Percentiles rank a stretch among this genome's conserved stretches.
These are phyloP conservation scores for Boletus sp. DNA, from an alignment of 1,284 basidiomycete species.

Conservation along the genomic window DNA sequence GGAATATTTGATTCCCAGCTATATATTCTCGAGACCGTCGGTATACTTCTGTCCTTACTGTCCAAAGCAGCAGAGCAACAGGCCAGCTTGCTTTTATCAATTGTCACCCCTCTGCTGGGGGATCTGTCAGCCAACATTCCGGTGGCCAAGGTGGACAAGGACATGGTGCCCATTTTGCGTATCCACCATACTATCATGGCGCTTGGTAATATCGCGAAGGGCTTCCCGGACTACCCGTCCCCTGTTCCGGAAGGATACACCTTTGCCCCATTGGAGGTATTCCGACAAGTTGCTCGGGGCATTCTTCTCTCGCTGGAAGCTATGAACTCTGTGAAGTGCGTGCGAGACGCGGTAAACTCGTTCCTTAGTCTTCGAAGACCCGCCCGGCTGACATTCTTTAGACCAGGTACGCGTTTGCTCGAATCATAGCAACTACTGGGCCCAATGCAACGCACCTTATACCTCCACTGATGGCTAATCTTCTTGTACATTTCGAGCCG, in stretches of 20 bases:
- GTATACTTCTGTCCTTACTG: slow-evolving; percentile 78
- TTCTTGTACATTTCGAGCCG: slow-evolving; percentile 89
- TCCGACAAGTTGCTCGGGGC: slow-evolving; percentile 85
- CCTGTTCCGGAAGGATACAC: slow-evolving; percentile 62
- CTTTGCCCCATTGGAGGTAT: slow-evolving; percentile 77
- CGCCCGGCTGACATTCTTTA: slow-evolving; percentile 32
- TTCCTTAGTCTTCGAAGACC: slow-evolving; percentile 1
- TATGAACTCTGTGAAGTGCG: slow-evolving; percentile 84
- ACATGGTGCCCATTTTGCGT: slow-evolving; percentile 75
- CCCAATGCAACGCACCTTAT: slow-evolving; percentile 79
- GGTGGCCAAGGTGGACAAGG: slow-evolving; percentile 50
- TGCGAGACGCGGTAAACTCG: slow-evolving; percentile 84
- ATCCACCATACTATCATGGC: slow-evolving; percentile 97
- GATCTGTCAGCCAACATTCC: slow-evolving; percentile 72
- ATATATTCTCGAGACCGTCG: slow-evolving; percentile 92
- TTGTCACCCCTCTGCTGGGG: slow-evolving; percentile 80
- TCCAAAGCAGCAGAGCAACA: slow-evolving; percentile 70
- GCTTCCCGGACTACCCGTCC: slow-evolving; percentile 87
- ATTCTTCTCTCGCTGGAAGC: slow-evolving; percentile 85
- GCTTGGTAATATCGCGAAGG: slow-evolving; percentile 92
- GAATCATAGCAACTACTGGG: slow-evolving; percentile 88
- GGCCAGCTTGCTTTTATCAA: slow-evolving; percentile 66
- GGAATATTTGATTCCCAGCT: slow-evolving; percentile 87
- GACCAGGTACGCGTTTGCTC: slow-evolving; percentile 93
- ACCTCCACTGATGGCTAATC: slow-evolving; percentile 81